Evolutionary conservation across 805 yeast genomes (phyloP), one percentile per base, ranked within the genome.

Genomic region (Yarrowia bubula): DNA sequence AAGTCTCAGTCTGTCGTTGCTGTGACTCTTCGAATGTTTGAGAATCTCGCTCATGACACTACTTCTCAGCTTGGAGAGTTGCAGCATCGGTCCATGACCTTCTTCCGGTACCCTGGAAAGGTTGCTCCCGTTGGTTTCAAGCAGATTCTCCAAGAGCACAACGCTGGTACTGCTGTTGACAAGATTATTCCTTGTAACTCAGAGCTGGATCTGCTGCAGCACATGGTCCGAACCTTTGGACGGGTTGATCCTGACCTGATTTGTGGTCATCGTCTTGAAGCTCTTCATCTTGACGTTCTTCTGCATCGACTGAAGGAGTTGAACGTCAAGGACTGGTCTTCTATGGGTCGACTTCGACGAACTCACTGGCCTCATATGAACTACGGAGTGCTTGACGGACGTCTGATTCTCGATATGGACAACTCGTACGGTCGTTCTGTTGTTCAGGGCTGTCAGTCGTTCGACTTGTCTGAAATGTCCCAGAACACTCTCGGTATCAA

Each of bases 371-470:
- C 97, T 1, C 88, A 84, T 32, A 58, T 35, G 43, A 58, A 43
- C 51, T 86, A 87, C 73, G 89, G 87, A 3, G 82, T 90, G 18
- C 82, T 88, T 71, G 85, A 92, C 42, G 99, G 99, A 41, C 82
- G 99, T 70, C 81, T 95, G 65, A 72, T 93, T 51, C 90, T 97
- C 81, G 99, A 95, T 76, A 85, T 95, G 72, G 91, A 93, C 61
- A 95, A 95, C 75, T 97, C 91, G 71, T 84, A 92, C 86, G 99
- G 98, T 57, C 95, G 89, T 74, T 92, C 98, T 0, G 79, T 93
- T 68, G 91, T 97, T 4, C 79, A 88, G 4, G 91, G 92, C 74
- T 95, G 98, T 77, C 96, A 91, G 75, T 89, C 93, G 15, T 95
- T 97, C 97, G 96, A 90, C 66, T 79, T 95, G 66, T 81, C 89